These are phyloP conservation scores for Apiosordaria backusii DNA, from an alignment of 495 filamentous ascomycete species.

Conservation along the genomic window DNA sequence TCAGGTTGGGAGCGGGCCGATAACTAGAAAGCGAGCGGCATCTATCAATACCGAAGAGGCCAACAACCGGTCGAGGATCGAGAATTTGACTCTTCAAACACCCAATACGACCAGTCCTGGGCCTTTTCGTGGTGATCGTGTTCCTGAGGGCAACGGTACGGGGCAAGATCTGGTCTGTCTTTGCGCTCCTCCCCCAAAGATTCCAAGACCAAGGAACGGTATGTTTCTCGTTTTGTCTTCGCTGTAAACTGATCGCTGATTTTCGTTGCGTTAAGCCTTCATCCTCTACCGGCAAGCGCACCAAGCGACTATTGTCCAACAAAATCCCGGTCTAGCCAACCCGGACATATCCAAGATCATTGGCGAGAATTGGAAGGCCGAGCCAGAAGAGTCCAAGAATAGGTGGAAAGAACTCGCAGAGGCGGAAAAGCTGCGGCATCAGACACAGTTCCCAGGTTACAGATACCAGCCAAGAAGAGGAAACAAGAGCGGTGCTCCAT, in stretches of 20 bases:
- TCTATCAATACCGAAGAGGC: slow-evolving; percentile 47
- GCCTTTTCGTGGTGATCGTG: slow-evolving; percentile 20
- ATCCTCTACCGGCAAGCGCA: slow-evolving; percentile 96
- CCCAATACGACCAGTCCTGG: slow-evolving; percentile 29
- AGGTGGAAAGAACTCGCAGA: slow-evolving; percentile 90
- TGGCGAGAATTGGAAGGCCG: slow-evolving; percentile 82
- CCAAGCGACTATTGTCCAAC: slow-evolving; percentile 73
- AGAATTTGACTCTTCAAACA: slow-evolving; percentile 39
- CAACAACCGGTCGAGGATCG: slow-evolving; percentile 40
- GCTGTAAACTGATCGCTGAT: background rate
- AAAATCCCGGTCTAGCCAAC: slow-evolving; percentile 87
- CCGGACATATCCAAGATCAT: slow-evolving; percentile 98
- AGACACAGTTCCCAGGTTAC: slow-evolving; percentile 87
- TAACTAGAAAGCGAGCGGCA: slow-evolving; percentile 44
- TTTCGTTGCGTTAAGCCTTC: slow-evolving; percentile 62
- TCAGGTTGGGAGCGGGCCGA: background rate
- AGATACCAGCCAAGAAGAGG: slow-evolving; percentile 86
- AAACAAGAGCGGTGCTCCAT: slow-evolving; percentile 39
- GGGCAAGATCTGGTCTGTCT: slow-evolving; percentile 65
- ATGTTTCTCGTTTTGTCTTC: slow-evolving; percentile 35
- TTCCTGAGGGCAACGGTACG: slow-evolving; percentile 1
- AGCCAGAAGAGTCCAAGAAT: slow-evolving; percentile 70
- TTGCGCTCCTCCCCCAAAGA: slow-evolving; percentile 89
- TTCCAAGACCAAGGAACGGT: slow-evolving; percentile 95
- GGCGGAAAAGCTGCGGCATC: slow-evolving; percentile 90